Conservation (phyloP, 2,329 filamentous ascomycete genomes). For the Capronia americana region DNA sequence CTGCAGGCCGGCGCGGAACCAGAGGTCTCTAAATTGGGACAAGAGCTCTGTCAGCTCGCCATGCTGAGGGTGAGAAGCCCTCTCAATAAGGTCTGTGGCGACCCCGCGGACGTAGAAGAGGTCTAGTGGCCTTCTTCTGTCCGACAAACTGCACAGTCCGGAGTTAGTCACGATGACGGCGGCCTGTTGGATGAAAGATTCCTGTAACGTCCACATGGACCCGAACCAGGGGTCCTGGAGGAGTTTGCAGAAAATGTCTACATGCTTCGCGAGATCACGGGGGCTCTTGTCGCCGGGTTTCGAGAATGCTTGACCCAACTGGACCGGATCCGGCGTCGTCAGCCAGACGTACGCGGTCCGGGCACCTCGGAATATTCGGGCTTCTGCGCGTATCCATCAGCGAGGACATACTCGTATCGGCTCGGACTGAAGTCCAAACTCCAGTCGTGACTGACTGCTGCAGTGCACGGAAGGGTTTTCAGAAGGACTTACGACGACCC, state of each 20-base stretch:
- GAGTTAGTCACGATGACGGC: constrained; percentile 1
- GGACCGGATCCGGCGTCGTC: neutral
- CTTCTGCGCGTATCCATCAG: neutral
- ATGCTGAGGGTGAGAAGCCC: neutral
- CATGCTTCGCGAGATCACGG: neutral
- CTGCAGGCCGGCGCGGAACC: constrained; percentile 1
- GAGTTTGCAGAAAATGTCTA: neutral
- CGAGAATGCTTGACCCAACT: neutral
- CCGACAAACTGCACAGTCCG: neutral
- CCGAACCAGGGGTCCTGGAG: constrained; percentile 1
- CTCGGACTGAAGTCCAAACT: neutral
- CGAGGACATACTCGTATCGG: neutral
- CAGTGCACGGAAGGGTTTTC: neutral
- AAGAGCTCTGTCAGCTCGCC: neutral
- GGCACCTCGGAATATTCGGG: constrained; percentile 4
- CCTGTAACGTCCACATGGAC: neutral
- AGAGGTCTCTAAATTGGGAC: neutral
- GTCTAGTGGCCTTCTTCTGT: constrained; percentile 1
- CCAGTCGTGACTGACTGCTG: neutral
- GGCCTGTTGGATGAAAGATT: neutral
- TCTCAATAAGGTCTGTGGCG: neutral
- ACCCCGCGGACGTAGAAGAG: neutral
- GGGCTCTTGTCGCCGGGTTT: neutral
- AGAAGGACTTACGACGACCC: constrained; percentile 1
- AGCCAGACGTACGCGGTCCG: constrained; percentile 2